Base-by-base conservation (phyloP, 2,329 filamentous ascomycete genomes). In the Saccharata proteae region DNA sequence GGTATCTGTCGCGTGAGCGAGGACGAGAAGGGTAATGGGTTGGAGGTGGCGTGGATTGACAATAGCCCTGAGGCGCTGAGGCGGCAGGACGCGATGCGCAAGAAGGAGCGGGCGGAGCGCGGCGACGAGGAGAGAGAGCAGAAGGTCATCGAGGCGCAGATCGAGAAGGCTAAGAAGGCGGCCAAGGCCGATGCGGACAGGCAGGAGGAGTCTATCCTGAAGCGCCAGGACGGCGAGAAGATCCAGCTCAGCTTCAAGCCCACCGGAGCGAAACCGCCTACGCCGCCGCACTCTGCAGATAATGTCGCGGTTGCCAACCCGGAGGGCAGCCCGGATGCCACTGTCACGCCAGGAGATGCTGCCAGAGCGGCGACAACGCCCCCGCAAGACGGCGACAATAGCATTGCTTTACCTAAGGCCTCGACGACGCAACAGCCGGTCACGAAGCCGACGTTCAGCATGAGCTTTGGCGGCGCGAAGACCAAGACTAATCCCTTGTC, bases 71-170 rank as follows among this genome's bases (percentile, higher is more conserved):
- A 93, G 34, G 83, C 85, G 1, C 59, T 96, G 41, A 67, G 74
- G 44, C 64, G 86, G 30, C 74, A 82, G 39, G 88, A 94, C 42
- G 83, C 83, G 16, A 66, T 94, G 29, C 65, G 77, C 43, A 76
- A 78, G 49, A 88, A 84, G 54, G 86, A 94, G 54, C 71, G 80
- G 34, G 77, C 86, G 55, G 86, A 94, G 46, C 82, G 81, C 43
- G 84, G 85, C 2, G 86, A 94, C 44, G 88, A 96, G 52, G 82
- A 92, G 57, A 61, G 84, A 29, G 86, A 96, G 58, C 79, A 88
- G 56, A 74, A 71, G 48, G 66, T 86, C 62, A 77, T 98, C 26
- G 69, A 71, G 45, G 80, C 83, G 49, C 90, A 96, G 64, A 81
- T 96, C 29, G 72, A 74, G 52, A 54, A 54, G 32, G 50, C 44